A percentile compares a stretch with the other conserved stretches of the same genome.
phyloP scores from a whole-genome alignment of 2,329 filamentous ascomycete species.

The Apiospora rasikravindrae region DNA sequence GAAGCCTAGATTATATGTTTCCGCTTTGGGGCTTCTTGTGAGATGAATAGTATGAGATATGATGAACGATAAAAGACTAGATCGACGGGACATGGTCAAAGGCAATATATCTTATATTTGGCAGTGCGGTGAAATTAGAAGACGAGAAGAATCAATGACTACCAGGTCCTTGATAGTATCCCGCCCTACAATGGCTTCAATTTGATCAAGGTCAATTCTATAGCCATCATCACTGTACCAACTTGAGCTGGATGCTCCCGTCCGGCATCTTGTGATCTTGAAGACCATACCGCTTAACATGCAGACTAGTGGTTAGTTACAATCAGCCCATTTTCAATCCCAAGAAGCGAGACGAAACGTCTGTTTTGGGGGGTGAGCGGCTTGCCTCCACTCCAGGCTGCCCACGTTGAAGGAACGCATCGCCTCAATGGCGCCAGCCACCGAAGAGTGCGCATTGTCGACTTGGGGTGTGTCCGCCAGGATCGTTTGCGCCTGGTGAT shows the following conservation, averaged over 20 bases:
- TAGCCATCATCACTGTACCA: not conserved
- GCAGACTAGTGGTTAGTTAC: not conserved
- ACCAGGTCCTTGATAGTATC: not conserved
- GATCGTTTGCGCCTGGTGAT: not conserved
- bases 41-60: not conserved
- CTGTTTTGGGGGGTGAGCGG: not conserved
- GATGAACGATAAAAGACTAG: not conserved
- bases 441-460: not conserved
- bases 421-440: not conserved
- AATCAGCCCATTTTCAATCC: not conserved
- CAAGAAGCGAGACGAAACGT: not conserved
- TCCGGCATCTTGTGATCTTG: not conserved
- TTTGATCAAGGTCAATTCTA: not conserved
- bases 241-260: not conserved
- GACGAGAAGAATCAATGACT: not conserved
- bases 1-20: constrained; percentile 24
- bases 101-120: not conserved
- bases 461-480: not conserved
- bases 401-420: constrained; percentile 13
- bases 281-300: not conserved
- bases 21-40: not conserved
- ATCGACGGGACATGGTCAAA: not conserved
- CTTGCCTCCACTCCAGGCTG: constrained; percentile 11
- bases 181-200: not conserved
- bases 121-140: not conserved